Base-by-base conservation (phyloP, 2,329 filamentous ascomycete species). In the Ophiostoma quercus region DNA sequence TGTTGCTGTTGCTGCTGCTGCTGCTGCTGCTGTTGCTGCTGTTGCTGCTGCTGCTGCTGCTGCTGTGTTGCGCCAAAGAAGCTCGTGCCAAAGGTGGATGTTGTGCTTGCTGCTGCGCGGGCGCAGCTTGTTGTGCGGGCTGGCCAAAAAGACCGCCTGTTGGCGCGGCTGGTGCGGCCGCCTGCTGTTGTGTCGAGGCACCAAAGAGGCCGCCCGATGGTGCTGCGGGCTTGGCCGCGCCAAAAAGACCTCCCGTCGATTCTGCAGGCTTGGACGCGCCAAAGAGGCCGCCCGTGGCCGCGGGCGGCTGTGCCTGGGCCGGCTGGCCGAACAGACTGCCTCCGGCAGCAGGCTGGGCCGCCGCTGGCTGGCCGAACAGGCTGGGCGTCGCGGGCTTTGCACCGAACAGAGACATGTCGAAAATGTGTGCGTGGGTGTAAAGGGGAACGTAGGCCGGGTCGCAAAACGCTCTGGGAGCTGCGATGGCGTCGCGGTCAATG, bases 121-220 rank as follows among this genome's bases (percentile, higher is more conserved):
- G n/a, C n/a, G n/a, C n/a, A n/a, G n/a, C n/a, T n/a, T 78, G 68
- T 43, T 75, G 75, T 74, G 19, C 14, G 3, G 16, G 41, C 41
- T 47, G 43, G 43, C 43, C 43, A 19, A 47, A 47, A 3, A 47
- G 16, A 3, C 43, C 43, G 19, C 43, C 43, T 47, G 43, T 6
- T 19, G 43, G n/a, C n/a, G 14, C 16, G 43, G 51, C 22, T 82
- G 81, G 72, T 80, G 78, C n/a, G n/a, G n/a, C n/a, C 70, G 71
- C 69, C 67, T 67, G 47, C 65, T n/a, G n/a, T n/a, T 73, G 71
- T 65, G 47, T 57, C 22, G 71, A 63, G 7, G 60, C 68, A 16
- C 69, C 71, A 47, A 71, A 72, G 22, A 71, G 19, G 41, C 68
- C 47, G 19, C 16, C 25, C 19, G 67, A 34, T 69, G 34, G 29